Base-by-base conservation (phyloP, 2,329 filamentous ascomycete species). In the Pseudovirgaria hyperparasitica region DNA sequence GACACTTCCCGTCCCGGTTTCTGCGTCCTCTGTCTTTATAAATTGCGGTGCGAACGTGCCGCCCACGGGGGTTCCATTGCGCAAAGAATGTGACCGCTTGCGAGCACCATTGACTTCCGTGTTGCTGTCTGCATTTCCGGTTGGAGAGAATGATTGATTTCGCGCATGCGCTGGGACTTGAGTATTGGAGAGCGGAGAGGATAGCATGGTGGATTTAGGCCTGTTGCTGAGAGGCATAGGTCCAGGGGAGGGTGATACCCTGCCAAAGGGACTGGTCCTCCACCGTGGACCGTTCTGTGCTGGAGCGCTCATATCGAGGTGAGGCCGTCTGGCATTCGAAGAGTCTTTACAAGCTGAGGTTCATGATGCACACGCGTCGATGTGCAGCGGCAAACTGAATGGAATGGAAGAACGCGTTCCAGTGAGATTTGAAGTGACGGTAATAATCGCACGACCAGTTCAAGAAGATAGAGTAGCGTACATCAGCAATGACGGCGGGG, bases 11-110 rank as follows among this genome's bases (percentile, higher is more conserved):
- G 62, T 60, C 2, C 59, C 60, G 27, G 63, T 63, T 39, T 73
- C 67, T 54, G 81, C 62, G 38, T 86, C 82, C 38, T 92, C 85
- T 0, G 76, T 72, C 53, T 87, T 90, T 58, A 98, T 96, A 55
- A 98, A 98, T 7, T 84, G 82, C 3, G 87, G 90, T 19, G 90
- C 87, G 60, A 98, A 98, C 2, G 90, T 98, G 38, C 72, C 79
- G 0, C 79, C 82, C 5, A 65, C 62, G 5, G 72, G 66, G 2
- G 68, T 69, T 41, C 63, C 70, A 32, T 68, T 74, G 37, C 69
- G 60, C 19, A 70, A 68, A 5, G 85, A 90, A 38, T 76, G 70
- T 25, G 71, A 66, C 17, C 69, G 60, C 25, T 46, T 26, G 7
- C 52, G 48, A 19, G 36, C 40, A 14, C 48, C 56, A 27, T 54